Evolutionary conservation across 2,329 filamentous ascomycete species (phyloP).

Genomic region (Cryoendolithus antarcticus): DNA sequence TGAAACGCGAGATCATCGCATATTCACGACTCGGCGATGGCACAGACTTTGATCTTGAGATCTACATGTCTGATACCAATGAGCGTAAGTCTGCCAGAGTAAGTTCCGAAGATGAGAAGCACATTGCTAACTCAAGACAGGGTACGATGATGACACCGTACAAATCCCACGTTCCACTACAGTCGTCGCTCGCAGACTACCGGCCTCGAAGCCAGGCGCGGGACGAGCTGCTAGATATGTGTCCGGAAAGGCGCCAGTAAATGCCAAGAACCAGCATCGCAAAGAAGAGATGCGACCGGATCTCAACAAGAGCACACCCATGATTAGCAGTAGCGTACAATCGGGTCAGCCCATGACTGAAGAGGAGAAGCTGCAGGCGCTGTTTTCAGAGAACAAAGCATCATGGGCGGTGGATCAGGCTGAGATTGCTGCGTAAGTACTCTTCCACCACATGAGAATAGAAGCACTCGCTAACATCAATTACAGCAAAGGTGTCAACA

Average conservation of each 20-base stretch:
- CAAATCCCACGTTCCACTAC: constrained; percentile 92
- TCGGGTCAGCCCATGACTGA: constrained; percentile 77
- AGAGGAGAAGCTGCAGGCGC: constrained; percentile 84
- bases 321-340: constrained; percentile 45
- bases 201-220: constrained; percentile 71
- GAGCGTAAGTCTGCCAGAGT: constrained; percentile 50
- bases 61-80: constrained; percentile 82
- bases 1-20: constrained; percentile 96
- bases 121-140: constrained; percentile 35
- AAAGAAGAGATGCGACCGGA: constrained; percentile 47
- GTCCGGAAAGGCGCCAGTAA: constrained; percentile 85
- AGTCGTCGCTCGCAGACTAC: constrained; percentile 76
- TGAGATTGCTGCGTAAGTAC: constrained; percentile 52
- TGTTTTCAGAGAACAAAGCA: constrained; percentile 79
- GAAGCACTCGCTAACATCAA: constrained; percentile 6
- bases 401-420: constrained; percentile 91
- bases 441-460: background rate
- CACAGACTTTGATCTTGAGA: constrained; percentile 88
- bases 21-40: constrained; percentile 90
- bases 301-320: constrained; percentile 29
- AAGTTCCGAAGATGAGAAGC: no score
- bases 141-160: constrained; percentile 96
- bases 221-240: constrained; percentile 91
- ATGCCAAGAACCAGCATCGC: constrained; percentile 67
- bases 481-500: constrained; percentile 5